phyloP scores from a whole-genome alignment of 2,329 filamentous ascomycete genomes.

The Colletotrichum camelliae region DNA sequence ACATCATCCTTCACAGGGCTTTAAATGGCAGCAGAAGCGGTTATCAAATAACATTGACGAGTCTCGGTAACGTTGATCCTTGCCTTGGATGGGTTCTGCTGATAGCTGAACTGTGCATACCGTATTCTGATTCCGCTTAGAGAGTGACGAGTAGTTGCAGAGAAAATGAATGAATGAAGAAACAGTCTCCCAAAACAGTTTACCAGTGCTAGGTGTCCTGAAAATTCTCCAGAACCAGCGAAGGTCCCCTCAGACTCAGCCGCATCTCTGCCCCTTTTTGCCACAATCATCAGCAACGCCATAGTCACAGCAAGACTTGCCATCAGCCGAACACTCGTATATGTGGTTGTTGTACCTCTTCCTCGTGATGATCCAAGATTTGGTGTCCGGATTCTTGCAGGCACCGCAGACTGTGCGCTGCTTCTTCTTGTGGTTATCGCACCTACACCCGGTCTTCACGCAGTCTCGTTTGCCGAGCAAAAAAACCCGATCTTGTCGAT shows the following conservation, averaged over 20 bases:
- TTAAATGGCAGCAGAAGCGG: neutral
- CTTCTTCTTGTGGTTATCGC: constrained; percentile 11
- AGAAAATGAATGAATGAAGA: fast-evolving
- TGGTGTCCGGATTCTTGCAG: constrained; percentile 24
- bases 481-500: neutral
- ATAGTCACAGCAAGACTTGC: constrained; percentile 26
- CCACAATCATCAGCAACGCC: constrained; percentile 25
- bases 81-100: neutral
- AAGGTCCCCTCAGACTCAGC: neutral
- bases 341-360: constrained; percentile 27
- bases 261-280: neutral
- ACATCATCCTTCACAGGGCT: neutral
- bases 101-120: neutral
- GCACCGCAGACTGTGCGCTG: constrained; percentile 28
- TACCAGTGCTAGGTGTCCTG: neutral
- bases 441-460: constrained; percentile 26
- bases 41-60: neutral
- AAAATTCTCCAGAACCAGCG: neutral
- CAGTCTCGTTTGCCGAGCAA: constrained; percentile 22
- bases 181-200: neutral
- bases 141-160: neutral
- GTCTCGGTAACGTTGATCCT: neutral
- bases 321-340: constrained; percentile 26
- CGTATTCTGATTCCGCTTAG: fast-evolving
- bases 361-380: constrained; percentile 20